Evolutionary conservation across 495 filamentous ascomycete species (phyloP).

Genomic region (Daldinia decipiens): DNA sequence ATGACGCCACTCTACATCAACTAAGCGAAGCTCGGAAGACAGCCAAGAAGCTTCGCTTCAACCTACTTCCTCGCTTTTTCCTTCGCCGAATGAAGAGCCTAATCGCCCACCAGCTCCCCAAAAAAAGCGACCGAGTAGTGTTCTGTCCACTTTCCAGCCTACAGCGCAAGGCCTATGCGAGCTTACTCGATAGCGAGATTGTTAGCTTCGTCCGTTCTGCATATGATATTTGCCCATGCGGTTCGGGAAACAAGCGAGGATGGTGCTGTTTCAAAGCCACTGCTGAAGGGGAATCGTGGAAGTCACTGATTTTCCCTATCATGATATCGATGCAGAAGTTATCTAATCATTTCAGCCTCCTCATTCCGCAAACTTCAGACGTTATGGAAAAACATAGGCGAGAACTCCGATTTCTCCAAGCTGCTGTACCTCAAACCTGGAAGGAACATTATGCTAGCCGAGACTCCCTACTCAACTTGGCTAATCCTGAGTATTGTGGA

Average conservation of each 20-base stretch:
- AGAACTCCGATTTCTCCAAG: conserved; percentile 80
- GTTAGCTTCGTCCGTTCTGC: conserved; percentile 74
- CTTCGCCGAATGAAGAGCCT: conserved; percentile 91
- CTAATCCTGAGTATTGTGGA: conserved; percentile 92
- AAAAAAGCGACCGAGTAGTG: conserved; percentile 92
- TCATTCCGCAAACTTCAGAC: conserved; percentile 79
- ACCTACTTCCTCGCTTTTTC: conserved; percentile 92
- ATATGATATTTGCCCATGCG: conserved; percentile 75
- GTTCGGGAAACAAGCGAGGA: conserved; percentile 74
- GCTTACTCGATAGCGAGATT: conserved; percentile 75
- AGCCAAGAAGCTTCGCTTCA: conserved; percentile 84
- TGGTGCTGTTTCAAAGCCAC: conserved; percentile 80
- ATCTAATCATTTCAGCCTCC: conserved; percentile 88
- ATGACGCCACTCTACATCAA: conserved; percentile 88
- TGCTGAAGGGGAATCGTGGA: conserved; percentile 73
- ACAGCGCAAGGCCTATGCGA: conserved; percentile 87
- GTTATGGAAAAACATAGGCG: conserved; percentile 79
- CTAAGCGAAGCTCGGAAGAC: conserved; percentile 83
- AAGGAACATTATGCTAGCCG: conserved; percentile 75
- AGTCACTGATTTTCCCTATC: conserved; percentile 83
- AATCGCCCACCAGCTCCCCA: conserved; percentile 94
- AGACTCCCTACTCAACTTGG: conserved; percentile 82
- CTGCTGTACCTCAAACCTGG: conserved; percentile 81
- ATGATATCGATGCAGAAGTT: conserved; percentile 86
- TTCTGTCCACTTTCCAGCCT: conserved; percentile 90